These are phyloP conservation scores for Trichothecium sympodiale DNA, from an alignment of 2,329 filamentous ascomycete genomes.

Conservation along the genomic window DNA sequence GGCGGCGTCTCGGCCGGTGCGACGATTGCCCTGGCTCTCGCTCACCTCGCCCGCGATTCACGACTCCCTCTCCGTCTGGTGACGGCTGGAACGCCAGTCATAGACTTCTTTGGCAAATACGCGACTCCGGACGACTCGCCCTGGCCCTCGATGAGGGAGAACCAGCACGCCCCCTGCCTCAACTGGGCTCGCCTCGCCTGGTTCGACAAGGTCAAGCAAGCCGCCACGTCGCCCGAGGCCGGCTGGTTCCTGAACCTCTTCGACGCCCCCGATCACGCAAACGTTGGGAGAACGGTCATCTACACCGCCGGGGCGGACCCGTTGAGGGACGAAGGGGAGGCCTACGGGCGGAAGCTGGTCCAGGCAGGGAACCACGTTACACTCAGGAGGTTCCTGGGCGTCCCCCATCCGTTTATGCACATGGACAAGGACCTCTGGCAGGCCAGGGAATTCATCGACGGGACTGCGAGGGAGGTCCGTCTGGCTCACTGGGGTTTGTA, in stretches of 20 bases:
- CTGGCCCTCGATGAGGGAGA: slow-evolving; percentile 27
- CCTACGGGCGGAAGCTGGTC: slow-evolving; percentile 29
- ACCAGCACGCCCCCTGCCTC: slow-evolving; percentile 29
- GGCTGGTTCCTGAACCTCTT: slow-evolving; percentile 22
- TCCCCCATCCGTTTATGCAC: slow-evolving; percentile 39
- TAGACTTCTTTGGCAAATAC: slow-evolving; percentile 28
- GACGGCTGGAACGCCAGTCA: slow-evolving; percentile 25
- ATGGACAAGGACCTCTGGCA: slow-evolving; percentile 29
- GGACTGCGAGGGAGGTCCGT: slow-evolving; percentile 19
- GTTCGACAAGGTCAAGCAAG: slow-evolving; percentile 24
- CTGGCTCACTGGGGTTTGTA: slow-evolving; percentile 11
- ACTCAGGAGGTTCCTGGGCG: slow-evolving; percentile 31
- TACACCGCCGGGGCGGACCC: slow-evolving; percentile 33
- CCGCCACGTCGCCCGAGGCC: slow-evolving; percentile 11
- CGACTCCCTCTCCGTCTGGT: slow-evolving; percentile 24
- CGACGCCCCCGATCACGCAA: slow-evolving; percentile 19
- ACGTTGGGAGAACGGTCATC: slow-evolving; percentile 26
- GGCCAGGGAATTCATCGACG: slow-evolving; percentile 21
- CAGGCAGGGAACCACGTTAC: slow-evolving; percentile 33
- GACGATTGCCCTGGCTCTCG: slow-evolving; percentile 24
- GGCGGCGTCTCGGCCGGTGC: slow-evolving; percentile 35
- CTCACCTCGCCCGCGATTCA: slow-evolving; percentile 28
- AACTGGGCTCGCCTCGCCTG: slow-evolving; percentile 31
- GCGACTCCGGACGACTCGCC: slow-evolving; percentile 23
- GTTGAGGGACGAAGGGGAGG: slow-evolving; percentile 36